phyloP scores from a whole-genome alignment of 768 basidiomycete species.

The Chlorophyllum brunneum region DNA sequence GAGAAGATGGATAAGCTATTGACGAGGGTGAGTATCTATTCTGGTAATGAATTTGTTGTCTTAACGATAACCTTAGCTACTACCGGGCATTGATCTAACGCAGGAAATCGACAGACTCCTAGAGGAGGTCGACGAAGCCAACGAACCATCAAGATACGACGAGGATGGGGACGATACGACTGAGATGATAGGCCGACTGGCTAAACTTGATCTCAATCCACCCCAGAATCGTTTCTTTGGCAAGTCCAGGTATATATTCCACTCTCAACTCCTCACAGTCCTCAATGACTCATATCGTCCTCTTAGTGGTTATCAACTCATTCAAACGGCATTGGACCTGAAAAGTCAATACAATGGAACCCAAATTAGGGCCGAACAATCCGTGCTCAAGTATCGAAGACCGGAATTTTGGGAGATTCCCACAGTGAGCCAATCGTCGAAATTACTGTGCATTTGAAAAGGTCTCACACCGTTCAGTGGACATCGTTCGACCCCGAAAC shows the following conservation, averaged over 20 bases:
- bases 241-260: slow-evolving; percentile 33
- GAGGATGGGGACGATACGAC: slow-evolving; percentile 25
- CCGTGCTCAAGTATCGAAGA: slow-evolving; percentile 29
- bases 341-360: slow-evolving; percentile 50
- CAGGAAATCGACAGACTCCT: slow-evolving; percentile 47
- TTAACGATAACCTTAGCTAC: slow-evolving; percentile 13
- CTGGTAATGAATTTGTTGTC: not conserved
- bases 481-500: slow-evolving; percentile 21
- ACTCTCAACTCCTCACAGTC: not conserved
- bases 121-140: slow-evolving; percentile 35
- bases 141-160: slow-evolving; percentile 27
- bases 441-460: too few species aligned
- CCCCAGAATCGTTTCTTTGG: slow-evolving; percentile 43
- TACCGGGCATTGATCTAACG: slow-evolving; percentile 62
- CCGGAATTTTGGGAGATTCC: slow-evolving; percentile 49
- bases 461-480: slow-evolving; percentile 25
- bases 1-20: slow-evolving; percentile 65
- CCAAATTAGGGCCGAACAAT: slow-evolving; percentile 18
- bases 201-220: slow-evolving; percentile 34
- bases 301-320: slow-evolving; percentile 44
- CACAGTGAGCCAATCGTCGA: slow-evolving; percentile 28
- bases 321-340: slow-evolving; percentile 54
- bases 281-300: slow-evolving; percentile 2
- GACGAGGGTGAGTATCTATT: slow-evolving; percentile 36
- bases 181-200: slow-evolving; percentile 28